Percentiles rank a stretch among this genome's conserved stretches.
These are phyloP conservation scores for Saccharomycopsis guyanensis DNA, from an alignment of 805 yeast genomes.

Conservation along the genomic window DNA sequence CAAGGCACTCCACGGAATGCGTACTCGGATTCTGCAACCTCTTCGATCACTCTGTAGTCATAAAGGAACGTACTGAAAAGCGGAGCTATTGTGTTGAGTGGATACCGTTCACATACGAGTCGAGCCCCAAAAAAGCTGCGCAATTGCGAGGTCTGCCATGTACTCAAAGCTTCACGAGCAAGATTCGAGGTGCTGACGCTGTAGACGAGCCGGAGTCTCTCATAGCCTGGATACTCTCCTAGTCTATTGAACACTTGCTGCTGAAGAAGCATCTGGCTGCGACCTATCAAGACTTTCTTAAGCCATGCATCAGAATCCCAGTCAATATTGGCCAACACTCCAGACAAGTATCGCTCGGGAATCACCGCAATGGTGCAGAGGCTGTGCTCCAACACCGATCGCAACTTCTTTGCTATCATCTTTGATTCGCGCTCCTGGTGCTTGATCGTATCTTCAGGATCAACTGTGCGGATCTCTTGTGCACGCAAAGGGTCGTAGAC, in stretches of 20 bases:
- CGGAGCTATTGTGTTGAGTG: slow-evolving; percentile 14
- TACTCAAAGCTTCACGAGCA: background rate
- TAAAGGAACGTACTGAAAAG: slow-evolving; percentile 17
- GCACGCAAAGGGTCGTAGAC: slow-evolving; percentile 15
- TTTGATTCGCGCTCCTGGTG: slow-evolving; percentile 3
- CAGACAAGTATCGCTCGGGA: slow-evolving; percentile 12
- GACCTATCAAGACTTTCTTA: slow-evolving; percentile 4
- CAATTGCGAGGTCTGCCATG: slow-evolving; percentile 8
- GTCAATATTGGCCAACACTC: background rate
- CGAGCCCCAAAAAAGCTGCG: slow-evolving; percentile 14
- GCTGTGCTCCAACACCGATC: background rate
- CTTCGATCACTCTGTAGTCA: slow-evolving; percentile 16
- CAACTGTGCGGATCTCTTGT: slow-evolving; percentile 10
- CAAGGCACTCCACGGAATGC: slow-evolving; percentile 17
- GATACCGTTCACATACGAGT: slow-evolving; percentile 15
- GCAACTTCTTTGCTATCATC: background rate
- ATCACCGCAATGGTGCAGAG: slow-evolving; percentile 9
- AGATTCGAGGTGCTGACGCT: slow-evolving; percentile 1
- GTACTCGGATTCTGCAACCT: slow-evolving; percentile 2
- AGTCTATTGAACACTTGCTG: slow-evolving; percentile 10
- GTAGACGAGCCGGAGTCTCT: slow-evolving; percentile 5
- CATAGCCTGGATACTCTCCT: slow-evolving; percentile 5
- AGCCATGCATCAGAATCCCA: slow-evolving; percentile 5
- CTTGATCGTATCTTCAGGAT: slow-evolving; percentile 3
- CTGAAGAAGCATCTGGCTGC: slow-evolving; percentile 16